A percentile compares a stretch with the other conserved stretches of the same genome.
Conservation (phyloP, 1,284 basidiomycete genomes). For the Neotropicomus parvogracilis region DNA sequence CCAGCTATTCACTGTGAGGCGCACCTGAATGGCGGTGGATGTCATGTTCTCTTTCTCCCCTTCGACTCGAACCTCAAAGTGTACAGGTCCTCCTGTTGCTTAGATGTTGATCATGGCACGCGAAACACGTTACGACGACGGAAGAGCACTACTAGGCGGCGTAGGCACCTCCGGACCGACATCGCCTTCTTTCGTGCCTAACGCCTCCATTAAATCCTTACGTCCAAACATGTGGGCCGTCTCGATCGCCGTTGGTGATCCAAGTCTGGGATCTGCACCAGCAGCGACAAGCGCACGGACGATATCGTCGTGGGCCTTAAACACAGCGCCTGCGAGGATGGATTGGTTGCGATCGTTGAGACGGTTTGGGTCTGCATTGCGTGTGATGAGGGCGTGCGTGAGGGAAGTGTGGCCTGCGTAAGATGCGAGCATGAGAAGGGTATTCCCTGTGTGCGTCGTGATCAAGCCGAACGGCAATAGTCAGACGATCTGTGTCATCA, state of each 20-base stretch:
- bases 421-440: slow-evolving; percentile 78
- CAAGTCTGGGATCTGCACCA: slow-evolving; percentile 67
- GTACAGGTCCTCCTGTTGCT: background rate
- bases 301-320: slow-evolving; percentile 67
- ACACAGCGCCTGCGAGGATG: slow-evolving; percentile 80
- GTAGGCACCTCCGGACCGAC: slow-evolving; percentile 32
- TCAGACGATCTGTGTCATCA: background rate
- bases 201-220: slow-evolving; percentile 47
- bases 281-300: slow-evolving; percentile 56
- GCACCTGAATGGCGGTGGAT: no score
- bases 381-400: slow-evolving; percentile 49
- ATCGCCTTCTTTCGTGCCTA: slow-evolving; percentile 59
- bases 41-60: no score
- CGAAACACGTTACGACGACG: background rate
- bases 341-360: slow-evolving; percentile 76
- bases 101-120: background rate
- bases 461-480: no score
- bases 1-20: no score
- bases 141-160: slow-evolving; percentile 15
- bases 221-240: slow-evolving; percentile 65
- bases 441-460: slow-evolving; percentile 51
- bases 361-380: slow-evolving; percentile 66
- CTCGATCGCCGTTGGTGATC: slow-evolving; percentile 72
- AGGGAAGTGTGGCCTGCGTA: slow-evolving; percentile 72
- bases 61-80: no score